These are phyloP conservation scores for Metschnikowia koreensis DNA, from an alignment of 805 yeast species.

Conservation along the genomic window DNA sequence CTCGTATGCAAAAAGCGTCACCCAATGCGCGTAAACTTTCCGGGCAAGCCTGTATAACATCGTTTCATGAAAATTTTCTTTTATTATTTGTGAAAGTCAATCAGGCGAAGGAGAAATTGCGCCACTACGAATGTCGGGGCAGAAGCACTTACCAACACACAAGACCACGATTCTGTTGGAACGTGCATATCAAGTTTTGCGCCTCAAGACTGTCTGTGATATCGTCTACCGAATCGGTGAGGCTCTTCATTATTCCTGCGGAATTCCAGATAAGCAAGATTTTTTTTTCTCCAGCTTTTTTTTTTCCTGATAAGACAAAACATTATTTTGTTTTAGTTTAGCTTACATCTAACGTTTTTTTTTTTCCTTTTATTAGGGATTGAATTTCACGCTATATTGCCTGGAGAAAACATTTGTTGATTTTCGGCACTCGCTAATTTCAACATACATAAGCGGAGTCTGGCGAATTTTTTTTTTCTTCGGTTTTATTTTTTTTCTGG, in stretches of 20 bases:
- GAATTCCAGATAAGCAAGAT: not conserved
- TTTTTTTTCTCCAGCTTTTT: too few relatives aligned
- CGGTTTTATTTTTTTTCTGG: not conserved
- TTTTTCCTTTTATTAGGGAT: too few relatives aligned
- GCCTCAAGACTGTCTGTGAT: not conserved
- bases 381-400: too few relatives aligned
- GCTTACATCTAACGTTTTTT: too few relatives aligned
- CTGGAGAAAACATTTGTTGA: too few relatives aligned
- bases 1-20: not conserved
- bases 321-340: too few relatives aligned
- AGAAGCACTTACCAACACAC: too few relatives aligned
- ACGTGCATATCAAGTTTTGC: not conserved
- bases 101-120: too few relatives aligned
- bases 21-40: not conserved
- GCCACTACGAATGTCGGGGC: too few relatives aligned
- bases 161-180: not conserved
- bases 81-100: too few relatives aligned
- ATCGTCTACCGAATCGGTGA: not conserved
- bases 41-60: not conserved
- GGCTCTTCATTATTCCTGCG: not conserved
- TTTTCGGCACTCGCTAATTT: not conserved
- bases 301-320: too few relatives aligned
- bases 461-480: not conserved
- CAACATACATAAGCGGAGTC: slow-evolving; percentile 1
- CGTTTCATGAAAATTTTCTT: too few relatives aligned